These are phyloP conservation scores for Epichloe hybrida DNA, from an alignment of 2,329 filamentous ascomycete genomes.

Conservation along the genomic window DNA sequence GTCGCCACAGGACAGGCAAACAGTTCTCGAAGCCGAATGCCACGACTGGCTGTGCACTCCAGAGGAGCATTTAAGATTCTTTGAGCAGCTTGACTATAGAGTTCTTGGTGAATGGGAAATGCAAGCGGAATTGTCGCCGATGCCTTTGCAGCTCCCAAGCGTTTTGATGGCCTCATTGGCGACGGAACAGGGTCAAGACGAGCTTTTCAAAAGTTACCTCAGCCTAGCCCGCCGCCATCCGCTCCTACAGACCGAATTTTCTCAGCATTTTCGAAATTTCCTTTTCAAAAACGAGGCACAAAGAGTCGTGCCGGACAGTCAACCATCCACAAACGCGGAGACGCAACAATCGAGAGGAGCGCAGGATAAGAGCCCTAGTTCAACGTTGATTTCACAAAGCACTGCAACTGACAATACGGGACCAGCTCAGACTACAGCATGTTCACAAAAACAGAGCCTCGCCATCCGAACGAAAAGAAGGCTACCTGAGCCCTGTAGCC, in stretches of 20 bases:
- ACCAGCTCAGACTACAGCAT: background rate
- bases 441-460: background rate
- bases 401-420: background rate
- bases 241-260: conserved; percentile 2
- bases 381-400: background rate
- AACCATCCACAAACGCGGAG: background rate
- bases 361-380: background rate
- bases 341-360: background rate
- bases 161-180: conserved; percentile 6
- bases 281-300: background rate
- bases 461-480: background rate
- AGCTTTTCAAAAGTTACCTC: background rate
- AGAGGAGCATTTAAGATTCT: conserved; percentile 17
- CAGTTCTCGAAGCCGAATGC: conserved; percentile 13
- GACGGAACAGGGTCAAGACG: background rate
- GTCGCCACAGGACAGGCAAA: conserved; percentile 15
- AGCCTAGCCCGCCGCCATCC: conserved; percentile 1
- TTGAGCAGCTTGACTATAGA: conserved; percentile 17
- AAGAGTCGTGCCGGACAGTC: background rate
- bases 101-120: conserved; percentile 15
- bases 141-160: conserved; percentile 20
- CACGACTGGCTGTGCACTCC: conserved; percentile 24
- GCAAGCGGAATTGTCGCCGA: conserved; percentile 17
- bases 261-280: background rate
- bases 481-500: background rate